These are phyloP conservation scores for Kluyveromyces marxianus DNA, from an alignment of 1,139 yeast genomes.

Conservation along the genomic window DNA sequence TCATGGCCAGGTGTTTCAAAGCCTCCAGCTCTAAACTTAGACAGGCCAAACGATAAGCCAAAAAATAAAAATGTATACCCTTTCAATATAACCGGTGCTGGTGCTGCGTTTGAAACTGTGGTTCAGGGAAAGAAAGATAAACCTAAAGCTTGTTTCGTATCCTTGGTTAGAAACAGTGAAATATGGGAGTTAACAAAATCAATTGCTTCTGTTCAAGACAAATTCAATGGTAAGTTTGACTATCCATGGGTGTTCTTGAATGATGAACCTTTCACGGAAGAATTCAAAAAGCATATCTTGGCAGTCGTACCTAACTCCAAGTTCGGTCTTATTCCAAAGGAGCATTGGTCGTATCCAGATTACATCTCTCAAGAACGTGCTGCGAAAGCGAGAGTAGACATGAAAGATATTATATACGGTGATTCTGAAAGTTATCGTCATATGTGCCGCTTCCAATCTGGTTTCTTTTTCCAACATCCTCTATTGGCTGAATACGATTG, in stretches of 20 bases:
- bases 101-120: conserved; percentile 5
- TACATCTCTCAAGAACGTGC: conserved; percentile 56
- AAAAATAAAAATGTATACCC: background rate
- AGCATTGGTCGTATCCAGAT: conserved; percentile 52
- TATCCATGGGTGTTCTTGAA: conserved; percentile 74
- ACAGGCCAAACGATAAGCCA: background rate
- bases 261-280: conserved; percentile 42
- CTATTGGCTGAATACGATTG: conserved; percentile 66
- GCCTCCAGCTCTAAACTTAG: background rate
- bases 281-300: conserved; percentile 37
- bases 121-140: conserved; percentile 1
- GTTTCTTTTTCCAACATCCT: conserved; percentile 80
- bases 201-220: conserved; percentile 56
- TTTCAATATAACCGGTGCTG: background rate
- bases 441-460: conserved; percentile 91
- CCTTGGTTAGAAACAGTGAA: conserved; percentile 69
- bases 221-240: conserved; percentile 56
- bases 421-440: conserved; percentile 62
- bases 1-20: background rate
- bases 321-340: conserved; percentile 52
- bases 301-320: conserved; percentile 46
- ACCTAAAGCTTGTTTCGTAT: conserved; percentile 60
- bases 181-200: conserved; percentile 50
- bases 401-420: conserved; percentile 55
- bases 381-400: conserved; percentile 42